Base-by-base conservation (phyloP, 139 green algal genomes). In the Chlorella ohadii region DNA sequence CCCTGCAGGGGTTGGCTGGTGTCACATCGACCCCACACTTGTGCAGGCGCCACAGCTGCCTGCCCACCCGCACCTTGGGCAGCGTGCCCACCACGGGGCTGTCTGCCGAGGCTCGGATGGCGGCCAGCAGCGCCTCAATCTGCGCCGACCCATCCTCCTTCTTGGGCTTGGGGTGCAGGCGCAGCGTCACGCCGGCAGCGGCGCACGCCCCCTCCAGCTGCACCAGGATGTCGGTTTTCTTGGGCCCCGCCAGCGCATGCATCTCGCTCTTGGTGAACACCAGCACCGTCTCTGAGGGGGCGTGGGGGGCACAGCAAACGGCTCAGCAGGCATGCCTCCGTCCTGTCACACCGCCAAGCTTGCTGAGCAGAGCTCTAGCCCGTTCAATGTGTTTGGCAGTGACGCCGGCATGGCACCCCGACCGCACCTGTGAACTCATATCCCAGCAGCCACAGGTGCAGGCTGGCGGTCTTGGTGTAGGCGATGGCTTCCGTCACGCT, bases 361-460 rank as follows among this genome's bases (percentile, higher is more conserved):
- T n/a, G n/a, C n/a, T n/a, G n/a, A n/a, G n/a, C n/a, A n/a, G n/a
- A n/a, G n/a, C n/a, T n/a, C n/a, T n/a, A n/a, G n/a, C n/a, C n/a
- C n/a, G n/a, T n/a, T n/a, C n/a, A n/a, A n/a, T n/a, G n/a, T n/a
- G n/a, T n/a, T n/a, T n/a, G n/a, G n/a, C n/a, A n/a, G n/a, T n/a
- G n/a, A n/a, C n/a, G n/a, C n/a, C n/a, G n/a, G n/a, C n/a, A n/a
- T n/a, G n/a, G n/a, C n/a, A n/a, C n/a, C n/a, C 44, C 44, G 11
- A 11, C 1, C 68, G 61, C 57, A 95, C 95, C 96, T 73, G 96
- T 93, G 11, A 99, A 87, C 83, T 99, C 97, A 71, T 98, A 98
- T 56, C 93, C 95, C 79, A 99, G 95, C 23, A 99, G 90, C 95
- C 95, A 99, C 6, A 98, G 83, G 78, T 99, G 96, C 47, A 99